A percentile compares a stretch with the other conserved stretches of the same genome.
phyloP scores from a whole-genome alignment of 306 rosid genomes.

The Datisca glomerata region DNA sequence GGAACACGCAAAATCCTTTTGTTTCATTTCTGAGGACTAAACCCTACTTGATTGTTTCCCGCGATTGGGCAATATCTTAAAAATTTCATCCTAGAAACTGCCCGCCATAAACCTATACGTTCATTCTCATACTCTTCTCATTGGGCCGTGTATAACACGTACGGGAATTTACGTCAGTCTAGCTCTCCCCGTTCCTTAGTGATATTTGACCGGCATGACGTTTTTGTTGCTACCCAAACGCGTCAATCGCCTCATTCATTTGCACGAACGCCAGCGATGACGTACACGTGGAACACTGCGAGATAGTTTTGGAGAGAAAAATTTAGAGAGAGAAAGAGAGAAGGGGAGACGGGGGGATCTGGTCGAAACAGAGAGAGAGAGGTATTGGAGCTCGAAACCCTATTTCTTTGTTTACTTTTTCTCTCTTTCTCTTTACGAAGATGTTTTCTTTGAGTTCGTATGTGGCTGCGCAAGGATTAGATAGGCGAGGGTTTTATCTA shows the following conservation, averaged over 20 bases:
- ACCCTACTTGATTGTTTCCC: too few species aligned
- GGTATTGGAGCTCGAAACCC: slow-evolving; percentile 28
- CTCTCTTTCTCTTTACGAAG: neutral
- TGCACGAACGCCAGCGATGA: neutral
- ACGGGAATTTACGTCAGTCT: neutral
- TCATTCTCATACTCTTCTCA: neutral
- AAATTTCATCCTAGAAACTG: neutral
- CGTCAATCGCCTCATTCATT: neutral
- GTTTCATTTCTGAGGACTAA: too few species aligned
- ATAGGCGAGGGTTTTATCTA: too few species aligned
- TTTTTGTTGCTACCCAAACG: neutral
- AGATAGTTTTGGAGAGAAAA: slow-evolving; percentile 43
- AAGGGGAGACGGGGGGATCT: slow-evolving; percentile 45
- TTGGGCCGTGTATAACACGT: neutral
- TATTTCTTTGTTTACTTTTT: slow-evolving; percentile 5
- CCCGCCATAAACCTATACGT: neutral
- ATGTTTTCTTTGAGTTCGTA: neutral
- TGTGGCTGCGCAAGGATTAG: too few species aligned
- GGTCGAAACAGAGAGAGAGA: slow-evolving; percentile 29
- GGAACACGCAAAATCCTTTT: too few species aligned
- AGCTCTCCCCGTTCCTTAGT: neutral
- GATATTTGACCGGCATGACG: neutral
- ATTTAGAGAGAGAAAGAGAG: slow-evolving; percentile 19
- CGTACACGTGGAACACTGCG: neutral
- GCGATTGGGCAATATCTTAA: neutral